A percentile compares a stretch with the other conserved stretches of the same genome.
These are phyloP conservation scores for Botrytis elliptica DNA, from an alignment of 2,329 filamentous ascomycete genomes.

Conservation along the genomic window DNA sequence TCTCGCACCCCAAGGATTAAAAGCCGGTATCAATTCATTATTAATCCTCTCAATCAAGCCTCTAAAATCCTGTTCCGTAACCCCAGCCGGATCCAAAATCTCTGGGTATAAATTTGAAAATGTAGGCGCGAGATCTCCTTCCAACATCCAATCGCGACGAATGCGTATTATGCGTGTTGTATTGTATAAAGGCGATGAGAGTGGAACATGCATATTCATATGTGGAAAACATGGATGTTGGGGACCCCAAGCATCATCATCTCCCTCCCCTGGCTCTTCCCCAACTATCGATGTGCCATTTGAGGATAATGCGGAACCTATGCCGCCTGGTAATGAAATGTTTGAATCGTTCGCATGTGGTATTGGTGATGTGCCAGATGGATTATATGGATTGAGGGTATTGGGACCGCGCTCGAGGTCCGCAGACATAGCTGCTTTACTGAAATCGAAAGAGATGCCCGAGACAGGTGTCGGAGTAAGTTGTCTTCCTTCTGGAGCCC, in stretches of 20 bases:
- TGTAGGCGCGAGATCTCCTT: constrained; percentile 85
- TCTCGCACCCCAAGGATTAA: constrained; percentile 72
- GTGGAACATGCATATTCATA: constrained; percentile 83
- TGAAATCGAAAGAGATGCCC: constrained; percentile 34
- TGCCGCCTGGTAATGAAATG: constrained; percentile 33
- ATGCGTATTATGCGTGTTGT: constrained; percentile 89
- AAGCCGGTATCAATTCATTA: constrained; percentile 69
- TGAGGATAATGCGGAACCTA: constrained; percentile 38
- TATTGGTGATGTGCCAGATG: constrained; percentile 30
- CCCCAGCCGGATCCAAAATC: constrained; percentile 79
- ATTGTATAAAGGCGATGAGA: constrained; percentile 69
- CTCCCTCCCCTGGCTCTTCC: constrained; percentile 46
- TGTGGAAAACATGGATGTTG: constrained; percentile 94
- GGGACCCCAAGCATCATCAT: constrained; percentile 81
- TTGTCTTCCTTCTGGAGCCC: constrained; percentile 20
- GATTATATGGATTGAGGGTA: constrained; percentile 29
- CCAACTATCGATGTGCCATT: constrained; percentile 38
- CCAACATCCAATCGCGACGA: constrained; percentile 84
- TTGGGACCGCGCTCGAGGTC: constrained; percentile 38
- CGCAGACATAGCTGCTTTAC: constrained; percentile 32
- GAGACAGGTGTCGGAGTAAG: constrained; percentile 21
- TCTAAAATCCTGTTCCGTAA: constrained; percentile 85
- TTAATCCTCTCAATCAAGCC: constrained; percentile 81
- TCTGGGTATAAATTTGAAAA: constrained; percentile 97
- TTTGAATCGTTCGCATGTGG: constrained; percentile 27